These are phyloP conservation scores for Fusarium beomiforme DNA, from an alignment of 2,329 filamentous ascomycete genomes.

Conservation along the genomic window DNA sequence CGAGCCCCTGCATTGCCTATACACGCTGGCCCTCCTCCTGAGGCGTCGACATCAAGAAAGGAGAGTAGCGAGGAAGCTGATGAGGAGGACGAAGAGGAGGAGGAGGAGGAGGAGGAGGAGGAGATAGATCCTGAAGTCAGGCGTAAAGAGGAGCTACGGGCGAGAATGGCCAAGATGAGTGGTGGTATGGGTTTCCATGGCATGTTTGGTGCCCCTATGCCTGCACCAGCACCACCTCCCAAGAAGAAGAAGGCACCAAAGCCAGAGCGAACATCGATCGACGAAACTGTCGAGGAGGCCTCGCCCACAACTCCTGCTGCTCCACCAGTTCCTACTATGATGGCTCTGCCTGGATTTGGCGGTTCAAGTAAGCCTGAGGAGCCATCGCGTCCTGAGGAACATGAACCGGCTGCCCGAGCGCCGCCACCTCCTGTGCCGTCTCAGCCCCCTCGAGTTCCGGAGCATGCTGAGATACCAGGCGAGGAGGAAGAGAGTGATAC, in stretches of 20 bases:
- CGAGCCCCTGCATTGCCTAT: slow-evolving; percentile 51
- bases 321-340: slow-evolving; percentile 67
- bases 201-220: slow-evolving; percentile 83
- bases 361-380: slow-evolving; percentile 61
- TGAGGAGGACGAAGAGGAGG: slow-evolving; percentile 77
- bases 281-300: slow-evolving; percentile 56
- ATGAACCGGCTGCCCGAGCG: slow-evolving; percentile 41
- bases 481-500: slow-evolving; percentile 50
- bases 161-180: slow-evolving; percentile 98
- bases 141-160: slow-evolving; percentile 86
- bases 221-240: slow-evolving; percentile 65
- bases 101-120: slow-evolving; percentile 85
- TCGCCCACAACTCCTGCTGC: slow-evolving; percentile 56
- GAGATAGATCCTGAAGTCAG: slow-evolving; percentile 88
- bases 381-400: slow-evolving; percentile 50
- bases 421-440: slow-evolving; percentile 46
- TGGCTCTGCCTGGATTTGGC: slow-evolving; percentile 78
- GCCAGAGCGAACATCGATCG: slow-evolving; percentile 53
- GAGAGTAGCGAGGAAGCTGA: slow-evolving; percentile 69
- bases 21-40: slow-evolving; percentile 34
- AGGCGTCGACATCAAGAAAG: slow-evolving; percentile 39
- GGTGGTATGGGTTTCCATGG: slow-evolving; percentile 97
- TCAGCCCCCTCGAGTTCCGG: slow-evolving; percentile 25
- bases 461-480: slow-evolving; percentile 38
- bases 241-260: slow-evolving; percentile 65